Conservation (phyloP, 305 asterid genomes). For the Solanum hybrid region DNA sequence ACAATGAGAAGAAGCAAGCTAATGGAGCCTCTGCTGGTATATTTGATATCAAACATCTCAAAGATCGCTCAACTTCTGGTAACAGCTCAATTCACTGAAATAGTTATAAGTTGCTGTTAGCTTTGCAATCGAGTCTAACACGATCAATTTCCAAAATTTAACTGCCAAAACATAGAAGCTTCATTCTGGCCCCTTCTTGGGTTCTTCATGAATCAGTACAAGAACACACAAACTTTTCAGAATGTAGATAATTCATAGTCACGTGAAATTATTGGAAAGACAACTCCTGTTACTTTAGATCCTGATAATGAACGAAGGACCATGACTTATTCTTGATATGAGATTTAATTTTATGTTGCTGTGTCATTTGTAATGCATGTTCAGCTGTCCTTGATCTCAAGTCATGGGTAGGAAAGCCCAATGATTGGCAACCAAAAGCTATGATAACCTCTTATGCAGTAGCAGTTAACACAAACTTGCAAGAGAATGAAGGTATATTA, state of each 20-base stretch:
- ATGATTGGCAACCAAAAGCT: constrained; percentile 89
- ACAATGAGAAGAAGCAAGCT: constrained; percentile 41
- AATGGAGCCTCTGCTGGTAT: constrained; percentile 75
- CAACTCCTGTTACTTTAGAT: background rate
- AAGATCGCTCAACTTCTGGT: constrained; percentile 64
- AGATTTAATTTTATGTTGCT: background rate
- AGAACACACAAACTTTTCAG: background rate
- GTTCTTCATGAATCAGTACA: background rate
- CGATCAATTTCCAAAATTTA: background rate
- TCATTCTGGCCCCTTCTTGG: background rate
- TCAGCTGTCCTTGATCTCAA: constrained; percentile 72
- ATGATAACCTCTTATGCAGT: constrained; percentile 66
- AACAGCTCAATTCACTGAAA: background rate
- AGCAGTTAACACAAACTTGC: constrained; percentile 82
- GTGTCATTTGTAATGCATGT: constrained; percentile 4
- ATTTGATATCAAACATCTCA: constrained; percentile 66
- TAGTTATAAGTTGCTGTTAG: background rate
- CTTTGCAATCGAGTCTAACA: background rate
- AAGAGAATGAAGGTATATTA: constrained; percentile 69
- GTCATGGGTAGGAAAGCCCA: constrained; percentile 70
- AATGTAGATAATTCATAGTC: background rate
- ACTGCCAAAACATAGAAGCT: background rate
- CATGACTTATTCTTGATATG: background rate
- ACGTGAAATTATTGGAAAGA: background rate
- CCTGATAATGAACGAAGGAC: background rate